Base-by-base conservation (phyloP, 768 basidiomycete genomes). In the Podaxis sp. region DNA sequence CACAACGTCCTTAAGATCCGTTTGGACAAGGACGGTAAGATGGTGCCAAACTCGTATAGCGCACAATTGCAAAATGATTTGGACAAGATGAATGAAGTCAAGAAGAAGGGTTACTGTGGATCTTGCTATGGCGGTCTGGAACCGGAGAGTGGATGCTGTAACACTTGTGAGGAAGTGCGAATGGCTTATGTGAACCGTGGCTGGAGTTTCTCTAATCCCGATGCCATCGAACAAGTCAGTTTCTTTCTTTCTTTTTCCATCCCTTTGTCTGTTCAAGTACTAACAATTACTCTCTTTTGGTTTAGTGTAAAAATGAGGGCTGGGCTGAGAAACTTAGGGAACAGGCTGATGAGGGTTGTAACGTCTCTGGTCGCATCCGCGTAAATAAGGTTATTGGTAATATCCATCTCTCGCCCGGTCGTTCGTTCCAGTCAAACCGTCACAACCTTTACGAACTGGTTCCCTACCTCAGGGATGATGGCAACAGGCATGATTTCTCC, bases 321-420 rank as follows among this genome's bases (percentile, higher is more conserved):
- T 99, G 96, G 96, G 84, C 92, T 26, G 95, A 96, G 4, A 95
- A 91, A 73, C 84, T 99, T 66, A 87, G 87, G 75, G 91, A 95
- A 33, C 96, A 99, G 73, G 87, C 94, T 4, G 84, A 87, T 56
- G 97, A 99, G 69, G 97, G 97, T 0, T 99, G 97, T 80, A 96
- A 95, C 74, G 80, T 99, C 65, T 86, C 88, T 24, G 97, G 97
- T 49, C 87, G 88, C 58, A 85, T 99, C 64, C 91, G 90, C 60
- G 93, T 99, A 60, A 99, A 99, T 84, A 97, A 98, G 76, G 96
- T 98, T 66, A 84, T 95, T 66, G 95, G 96, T 60, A 97, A 93
- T 76, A 91, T 98, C 73, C 93, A 97, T 72, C 84, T 99, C 69
- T 95, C 93, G 4, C 96, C 95, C 1, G 97, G 97, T 33, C 86